Percentiles rank a stretch among this genome's conserved stretches.
phyloP scores from a whole-genome alignment of 2,329 filamentous ascomycete genomes.

The Pyrenophora tritici-repentis region DNA sequence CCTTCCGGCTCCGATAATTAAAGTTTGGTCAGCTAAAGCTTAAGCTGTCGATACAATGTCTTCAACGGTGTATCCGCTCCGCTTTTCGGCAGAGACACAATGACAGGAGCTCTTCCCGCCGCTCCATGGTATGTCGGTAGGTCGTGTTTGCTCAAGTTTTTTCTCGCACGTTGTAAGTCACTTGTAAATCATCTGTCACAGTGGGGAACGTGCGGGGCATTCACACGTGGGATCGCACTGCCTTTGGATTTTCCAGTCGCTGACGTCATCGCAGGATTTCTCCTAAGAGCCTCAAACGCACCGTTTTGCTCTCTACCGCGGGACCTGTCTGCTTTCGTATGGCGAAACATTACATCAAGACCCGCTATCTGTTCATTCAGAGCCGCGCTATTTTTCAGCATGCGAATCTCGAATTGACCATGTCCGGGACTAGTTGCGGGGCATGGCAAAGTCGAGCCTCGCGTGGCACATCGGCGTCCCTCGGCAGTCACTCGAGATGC shows the following conservation, averaged over 20 bases:
- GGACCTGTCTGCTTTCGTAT: not conserved
- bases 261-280: slow-evolving; percentile 8
- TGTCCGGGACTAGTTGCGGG: slow-evolving; percentile 6
- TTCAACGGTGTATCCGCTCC: not conserved
- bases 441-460: slow-evolving; percentile 28
- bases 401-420: slow-evolving; percentile 27
- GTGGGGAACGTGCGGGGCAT: slow-evolving; percentile 10
- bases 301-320: not conserved
- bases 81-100: not conserved
- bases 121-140: not conserved
- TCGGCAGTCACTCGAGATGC: slow-evolving; percentile 24
- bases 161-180: not conserved
- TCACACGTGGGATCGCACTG: slow-evolving; percentile 2
- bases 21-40: not conserved
- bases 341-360: not conserved
- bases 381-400: slow-evolving; percentile 27
- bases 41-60: not conserved
- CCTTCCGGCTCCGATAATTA: not conserved
- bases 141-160: not conserved
- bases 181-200: not conserved
- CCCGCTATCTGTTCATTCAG: not conserved
- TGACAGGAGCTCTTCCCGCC: not conserved
- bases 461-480: slow-evolving; percentile 23
- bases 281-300: not conserved
- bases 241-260: not conserved